Evolutionary conservation across 805 yeast species (phyloP).

Genomic region (Nakazawaea ernobii): DNA sequence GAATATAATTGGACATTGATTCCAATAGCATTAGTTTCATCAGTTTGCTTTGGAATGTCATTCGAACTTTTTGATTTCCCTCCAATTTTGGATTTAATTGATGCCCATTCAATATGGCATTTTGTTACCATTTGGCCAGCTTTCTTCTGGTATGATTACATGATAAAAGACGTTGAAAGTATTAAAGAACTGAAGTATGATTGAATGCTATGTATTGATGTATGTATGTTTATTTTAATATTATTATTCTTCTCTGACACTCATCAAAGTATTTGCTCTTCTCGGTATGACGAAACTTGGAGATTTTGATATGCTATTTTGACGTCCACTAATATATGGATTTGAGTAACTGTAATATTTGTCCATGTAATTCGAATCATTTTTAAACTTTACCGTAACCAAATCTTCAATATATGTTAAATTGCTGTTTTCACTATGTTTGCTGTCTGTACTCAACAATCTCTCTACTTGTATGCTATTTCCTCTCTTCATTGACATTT

Average conservation of each 20-base stretch:
- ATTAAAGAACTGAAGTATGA: conserved; percentile 10
- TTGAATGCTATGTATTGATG: background rate
- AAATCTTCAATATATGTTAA: conserved; percentile 10
- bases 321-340: background rate
- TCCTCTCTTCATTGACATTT: background rate
- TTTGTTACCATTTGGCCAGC: conserved; percentile 81
- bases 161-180: conserved; percentile 36
- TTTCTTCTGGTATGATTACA: conserved; percentile 61
- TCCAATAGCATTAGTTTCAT: conserved; percentile 46
- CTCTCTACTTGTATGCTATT: conserved; percentile 4
- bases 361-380: background rate
- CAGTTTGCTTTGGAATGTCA: conserved; percentile 72
- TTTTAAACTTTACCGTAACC: conserved; percentile 5
- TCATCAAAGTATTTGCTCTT: conserved; percentile 4
- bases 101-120: conserved; percentile 96
- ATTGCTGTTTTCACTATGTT: conserved; percentile 2
- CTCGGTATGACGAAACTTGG: conserved; percentile 10
- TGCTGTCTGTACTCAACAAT: background rate
- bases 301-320: background rate
- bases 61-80: conserved; percentile 89
- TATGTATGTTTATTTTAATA: no score
- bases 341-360: background rate
- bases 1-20: conserved; percentile 37
- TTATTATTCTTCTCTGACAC: conserved; percentile 3
- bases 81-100: conserved; percentile 61